Conservation (phyloP, 2,329 filamentous ascomycete genomes). For the Phoma sp. region DNA sequence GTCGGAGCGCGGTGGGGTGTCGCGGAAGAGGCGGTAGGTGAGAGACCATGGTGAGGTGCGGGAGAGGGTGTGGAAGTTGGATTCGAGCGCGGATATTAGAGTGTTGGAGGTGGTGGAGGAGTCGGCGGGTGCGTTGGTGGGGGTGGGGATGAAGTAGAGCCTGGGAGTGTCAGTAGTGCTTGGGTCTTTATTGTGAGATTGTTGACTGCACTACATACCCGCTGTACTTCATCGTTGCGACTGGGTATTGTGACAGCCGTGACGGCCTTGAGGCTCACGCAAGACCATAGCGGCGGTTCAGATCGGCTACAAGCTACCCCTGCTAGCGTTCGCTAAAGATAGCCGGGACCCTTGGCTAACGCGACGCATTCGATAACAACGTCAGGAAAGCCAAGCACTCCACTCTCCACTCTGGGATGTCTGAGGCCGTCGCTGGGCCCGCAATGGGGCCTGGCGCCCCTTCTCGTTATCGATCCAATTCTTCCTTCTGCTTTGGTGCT, state of each 20-base stretch:
- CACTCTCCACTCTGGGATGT: conserved; percentile 11
- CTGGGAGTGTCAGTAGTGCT: conserved; percentile 15
- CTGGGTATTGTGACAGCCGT: neutral
- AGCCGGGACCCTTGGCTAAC: conserved; percentile 2
- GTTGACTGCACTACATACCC: conserved; percentile 11
- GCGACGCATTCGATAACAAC: conserved; percentile 4
- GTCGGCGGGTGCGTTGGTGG: conserved; percentile 29
- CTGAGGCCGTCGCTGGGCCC: conserved; percentile 12
- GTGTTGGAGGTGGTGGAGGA: conserved; percentile 28
- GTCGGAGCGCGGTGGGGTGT: conserved; percentile 30
- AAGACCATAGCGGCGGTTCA: neutral
- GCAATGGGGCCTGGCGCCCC: conserved; percentile 15
- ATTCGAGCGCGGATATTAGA: conserved; percentile 38
- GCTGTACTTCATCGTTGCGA: conserved; percentile 28
- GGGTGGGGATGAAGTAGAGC: conserved; percentile 44
- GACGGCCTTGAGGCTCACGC: neutral
- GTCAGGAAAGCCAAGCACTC: conserved; percentile 9
- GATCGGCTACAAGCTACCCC: conserved; percentile 10
- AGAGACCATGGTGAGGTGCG: conserved; percentile 38
- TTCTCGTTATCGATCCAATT: conserved; percentile 1
- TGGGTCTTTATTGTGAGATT: neutral
- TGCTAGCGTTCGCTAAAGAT: conserved; percentile 3
- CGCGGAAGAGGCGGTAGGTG: conserved; percentile 43
- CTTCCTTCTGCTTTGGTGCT: neutral
- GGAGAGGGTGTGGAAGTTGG: conserved; percentile 29